Evolutionary conservation across 1,139 yeast genomes (phyloP).

Genomic region (Keqinozyma sinolaborantium): DNA sequence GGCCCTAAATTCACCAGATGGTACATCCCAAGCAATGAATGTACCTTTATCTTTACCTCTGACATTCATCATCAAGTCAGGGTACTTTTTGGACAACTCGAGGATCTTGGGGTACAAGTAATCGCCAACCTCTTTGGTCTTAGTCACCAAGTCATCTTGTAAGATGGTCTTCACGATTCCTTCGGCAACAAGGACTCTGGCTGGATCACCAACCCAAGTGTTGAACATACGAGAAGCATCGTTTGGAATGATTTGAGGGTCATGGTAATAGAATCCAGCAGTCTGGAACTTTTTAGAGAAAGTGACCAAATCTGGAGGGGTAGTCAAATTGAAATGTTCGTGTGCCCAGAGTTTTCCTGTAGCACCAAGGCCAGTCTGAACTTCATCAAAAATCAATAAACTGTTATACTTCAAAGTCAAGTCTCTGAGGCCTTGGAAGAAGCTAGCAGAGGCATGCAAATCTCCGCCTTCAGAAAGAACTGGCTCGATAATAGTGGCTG

Average conservation of each 20-base stretch:
- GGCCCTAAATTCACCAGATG: conserved; percentile 51
- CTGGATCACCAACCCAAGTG: conserved; percentile 89
- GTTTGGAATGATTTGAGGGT: conserved; percentile 63
- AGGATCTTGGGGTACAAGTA: conserved; percentile 55
- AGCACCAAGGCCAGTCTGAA: conserved; percentile 82
- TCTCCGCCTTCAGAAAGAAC: conserved; percentile 86
- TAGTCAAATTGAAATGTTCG: conserved; percentile 66
- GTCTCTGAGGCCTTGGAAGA: conserved; percentile 74
- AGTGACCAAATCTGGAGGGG: conserved; percentile 76
- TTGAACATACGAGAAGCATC: conserved; percentile 76
- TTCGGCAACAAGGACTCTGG: conserved; percentile 66
- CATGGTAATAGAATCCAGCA: conserved; percentile 75
- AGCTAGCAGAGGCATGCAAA: conserved; percentile 69
- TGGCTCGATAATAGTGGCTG: conserved; percentile 73
- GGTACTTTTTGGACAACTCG: conserved; percentile 46
- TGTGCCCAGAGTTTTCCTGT: conserved; percentile 83
- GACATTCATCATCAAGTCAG: conserved; percentile 46
- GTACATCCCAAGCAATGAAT: conserved; percentile 71
- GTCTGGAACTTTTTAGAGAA: conserved; percentile 81
- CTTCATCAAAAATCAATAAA: conserved; percentile 72
- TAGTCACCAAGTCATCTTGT: conserved; percentile 52
- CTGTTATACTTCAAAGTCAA: conserved; percentile 63
- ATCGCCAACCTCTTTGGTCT: conserved; percentile 56
- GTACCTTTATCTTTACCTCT: conserved; percentile 74
- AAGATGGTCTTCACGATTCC: conserved; percentile 60